Evolutionary conservation across 192 early-diverging fungal genomes (phyloP).

Genomic region (Linnemannia exigua): DNA sequence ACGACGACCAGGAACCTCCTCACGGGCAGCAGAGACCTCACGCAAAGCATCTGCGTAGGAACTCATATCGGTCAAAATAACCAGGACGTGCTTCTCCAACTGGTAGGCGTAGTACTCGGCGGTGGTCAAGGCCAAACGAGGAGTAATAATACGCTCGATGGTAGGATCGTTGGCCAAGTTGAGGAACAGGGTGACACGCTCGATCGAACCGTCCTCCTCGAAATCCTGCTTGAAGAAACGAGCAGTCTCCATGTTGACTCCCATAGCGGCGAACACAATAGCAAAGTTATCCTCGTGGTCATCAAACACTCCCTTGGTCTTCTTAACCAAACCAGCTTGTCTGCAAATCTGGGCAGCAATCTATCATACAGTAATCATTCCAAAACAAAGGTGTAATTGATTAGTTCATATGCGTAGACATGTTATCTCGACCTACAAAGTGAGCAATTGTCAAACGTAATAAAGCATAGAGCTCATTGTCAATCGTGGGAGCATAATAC

Average conservation of each 20-base stretch:
- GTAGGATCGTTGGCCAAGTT: conserved; percentile 99
- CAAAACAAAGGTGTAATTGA: background rate
- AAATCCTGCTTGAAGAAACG: conserved; percentile 99
- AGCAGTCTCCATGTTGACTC: conserved; percentile 99
- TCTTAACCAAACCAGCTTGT: conserved; percentile 97
- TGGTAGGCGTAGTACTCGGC: conserved; percentile 99
- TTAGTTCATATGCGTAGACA: background rate
- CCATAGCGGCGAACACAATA: conserved; percentile 99
- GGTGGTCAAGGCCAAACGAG: conserved; percentile 97
- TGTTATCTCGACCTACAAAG: background rate
- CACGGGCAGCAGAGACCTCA: conserved; percentile 99
- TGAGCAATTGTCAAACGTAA: background rate
- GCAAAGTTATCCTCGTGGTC: conserved; percentile 99
- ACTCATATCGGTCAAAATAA: conserved; percentile 99
- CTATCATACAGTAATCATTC: conserved; percentile 49
- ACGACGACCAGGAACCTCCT: conserved; percentile 99
- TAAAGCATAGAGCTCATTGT: background rate
- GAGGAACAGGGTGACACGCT: conserved; percentile 98
- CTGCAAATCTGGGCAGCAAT: conserved; percentile 99
- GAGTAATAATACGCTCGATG: conserved; percentile 99
- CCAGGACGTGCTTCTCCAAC: conserved; percentile 98
- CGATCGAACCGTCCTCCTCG: conserved; percentile 99
- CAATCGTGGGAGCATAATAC: background rate
- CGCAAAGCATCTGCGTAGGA: conserved; percentile 99
- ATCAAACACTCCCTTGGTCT: conserved; percentile 94